These are phyloP conservation scores for Strigomonas culicis DNA, from an alignment of 208 protist species.

Conservation along the genomic window DNA sequence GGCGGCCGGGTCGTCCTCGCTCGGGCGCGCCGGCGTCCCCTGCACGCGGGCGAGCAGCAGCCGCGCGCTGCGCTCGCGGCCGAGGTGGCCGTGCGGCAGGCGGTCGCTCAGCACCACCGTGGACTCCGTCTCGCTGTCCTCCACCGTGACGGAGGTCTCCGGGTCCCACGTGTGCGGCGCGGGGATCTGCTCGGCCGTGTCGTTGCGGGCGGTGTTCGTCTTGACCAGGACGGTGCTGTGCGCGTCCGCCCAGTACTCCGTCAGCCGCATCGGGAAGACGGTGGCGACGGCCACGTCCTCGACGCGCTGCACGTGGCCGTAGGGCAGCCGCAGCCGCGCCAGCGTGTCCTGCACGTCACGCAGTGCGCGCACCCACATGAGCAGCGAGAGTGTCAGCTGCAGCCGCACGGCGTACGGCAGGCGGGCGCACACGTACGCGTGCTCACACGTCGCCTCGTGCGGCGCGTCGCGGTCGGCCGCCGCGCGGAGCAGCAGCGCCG, in stretches of 20 bases:
- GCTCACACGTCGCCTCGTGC: not conserved
- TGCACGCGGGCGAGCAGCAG: conserved; percentile 40
- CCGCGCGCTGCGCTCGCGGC: not conserved
- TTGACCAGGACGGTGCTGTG: conserved; percentile 45
- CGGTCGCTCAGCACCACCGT: conserved; percentile 21
- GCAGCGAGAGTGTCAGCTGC: conserved; percentile 50
- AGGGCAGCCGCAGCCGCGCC: conserved; percentile 51
- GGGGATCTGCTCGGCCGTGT: conserved; percentile 66
- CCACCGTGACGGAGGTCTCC: conserved; percentile 44
- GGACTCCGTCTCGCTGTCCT: conserved; percentile 31
- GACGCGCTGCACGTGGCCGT: conserved; percentile 33
- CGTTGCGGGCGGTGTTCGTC: conserved; percentile 44
- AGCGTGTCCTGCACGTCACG: conserved; percentile 70
- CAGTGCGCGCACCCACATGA: conserved; percentile 59
- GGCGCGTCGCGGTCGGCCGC: not conserved
- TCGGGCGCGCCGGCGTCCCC: conserved; percentile 29
- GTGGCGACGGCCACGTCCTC: conserved; percentile 31
- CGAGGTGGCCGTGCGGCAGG: conserved; percentile 19
- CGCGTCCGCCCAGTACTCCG: conserved; percentile 61
- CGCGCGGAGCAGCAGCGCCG: conserved; percentile 40
- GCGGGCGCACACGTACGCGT: conserved; percentile 16
- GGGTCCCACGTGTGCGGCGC: conserved; percentile 74
- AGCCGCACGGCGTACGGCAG: conserved; percentile 62
- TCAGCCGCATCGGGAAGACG: conserved; percentile 55
- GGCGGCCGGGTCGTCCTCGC: conserved; percentile 47